Evolutionary conservation across 2,329 filamentous ascomycete species (phyloP), one percentile per base, ranked within the genome.

Genomic region (Hymenoscyphus occultus): DNA sequence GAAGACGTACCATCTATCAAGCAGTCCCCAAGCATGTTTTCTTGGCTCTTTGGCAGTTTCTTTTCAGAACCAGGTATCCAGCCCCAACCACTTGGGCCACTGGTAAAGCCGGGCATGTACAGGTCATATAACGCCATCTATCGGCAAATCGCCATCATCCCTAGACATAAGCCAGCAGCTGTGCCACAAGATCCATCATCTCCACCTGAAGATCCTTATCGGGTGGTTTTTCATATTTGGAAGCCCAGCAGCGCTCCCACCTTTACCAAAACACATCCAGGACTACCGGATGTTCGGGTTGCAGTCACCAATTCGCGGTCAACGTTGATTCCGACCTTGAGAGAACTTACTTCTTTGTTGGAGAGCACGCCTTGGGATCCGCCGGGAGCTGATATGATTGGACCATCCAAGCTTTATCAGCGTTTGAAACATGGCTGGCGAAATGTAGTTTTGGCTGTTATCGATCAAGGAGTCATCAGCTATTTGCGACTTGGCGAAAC

Each of bases 401-500:
- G 65, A 57, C 81, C 77, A 75, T 85, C 78, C 7, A 77, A 83
- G 68, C 77, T 93, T 69, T 95, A 96, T 74, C 85, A 89, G 73
- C 87, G 91, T 65, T 79, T 98, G 68, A 94, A 93, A 77, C 88
- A 96, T 73, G 95, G 93, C 1, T 88, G 90, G 76, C 85, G 92
- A 69, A 95, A 92, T 76, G 90, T 95, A 39, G 81, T 97, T 40
- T 76, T 99, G 31, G 95, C 93, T 0, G 85, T 98, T 1, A 93
- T 97, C 40, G 95, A 98, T 75, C 86, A 92, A 68, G 95, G 95
- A 0, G 83, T 98, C 28, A 90, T 93, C 57, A 98, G 94, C 76
- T 98, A 94, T 75, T 81, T 97, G 73, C 82, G 91, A 31, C 83
- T 97, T 65, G 87, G 85, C 1, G 93, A 98, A 79, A 88, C 87